Evolutionary conservation across 495 filamentous ascomycete species (phyloP).

Genomic region (Letharia lupina): DNA sequence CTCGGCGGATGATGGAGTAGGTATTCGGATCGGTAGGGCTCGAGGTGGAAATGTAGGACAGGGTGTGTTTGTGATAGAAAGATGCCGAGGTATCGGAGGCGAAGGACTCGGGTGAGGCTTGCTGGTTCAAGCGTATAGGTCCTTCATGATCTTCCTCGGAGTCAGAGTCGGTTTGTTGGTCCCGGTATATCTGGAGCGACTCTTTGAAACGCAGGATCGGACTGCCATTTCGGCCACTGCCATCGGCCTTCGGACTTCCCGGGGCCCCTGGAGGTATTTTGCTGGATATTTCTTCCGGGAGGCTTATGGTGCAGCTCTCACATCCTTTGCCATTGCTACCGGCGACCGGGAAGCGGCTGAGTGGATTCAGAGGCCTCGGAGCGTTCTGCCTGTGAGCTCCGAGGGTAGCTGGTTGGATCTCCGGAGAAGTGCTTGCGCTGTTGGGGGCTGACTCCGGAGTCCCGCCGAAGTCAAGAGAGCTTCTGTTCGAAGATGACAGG

Average conservation of each 20-base stretch:
- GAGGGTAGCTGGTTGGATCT: constrained; percentile 9
- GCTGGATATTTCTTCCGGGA: constrained; percentile 47
- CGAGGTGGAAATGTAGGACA: constrained; percentile 80
- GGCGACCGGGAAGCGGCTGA: constrained; percentile 10
- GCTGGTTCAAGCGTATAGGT: constrained; percentile 29
- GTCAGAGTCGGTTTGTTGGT: constrained; percentile 32
- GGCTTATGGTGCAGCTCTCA: constrained; percentile 49
- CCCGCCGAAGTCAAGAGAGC: constrained; percentile 16
- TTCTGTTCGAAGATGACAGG: background rate
- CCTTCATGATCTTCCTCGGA: constrained; percentile 32
- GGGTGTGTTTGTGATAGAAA: constrained; percentile 63
- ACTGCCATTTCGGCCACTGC: constrained; percentile 44
- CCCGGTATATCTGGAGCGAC: constrained; percentile 40
- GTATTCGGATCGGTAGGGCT: constrained; percentile 64
- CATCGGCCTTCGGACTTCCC: constrained; percentile 41
- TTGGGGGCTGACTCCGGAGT: constrained; percentile 13
- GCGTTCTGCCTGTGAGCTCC: constrained; percentile 19
- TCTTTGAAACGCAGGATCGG: constrained; percentile 51
- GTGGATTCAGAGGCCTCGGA: constrained; percentile 14
- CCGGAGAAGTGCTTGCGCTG: constrained; percentile 13
- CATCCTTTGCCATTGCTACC: constrained; percentile 40
- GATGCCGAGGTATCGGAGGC: constrained; percentile 35
- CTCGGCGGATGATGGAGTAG: constrained; percentile 78
- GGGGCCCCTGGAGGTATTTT: constrained; percentile 47
- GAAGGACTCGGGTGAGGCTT: constrained; percentile 28